Evolutionary conservation across 2,329 filamentous ascomycete species (phyloP).

Genomic region (Akanthomyces lecanii): DNA sequence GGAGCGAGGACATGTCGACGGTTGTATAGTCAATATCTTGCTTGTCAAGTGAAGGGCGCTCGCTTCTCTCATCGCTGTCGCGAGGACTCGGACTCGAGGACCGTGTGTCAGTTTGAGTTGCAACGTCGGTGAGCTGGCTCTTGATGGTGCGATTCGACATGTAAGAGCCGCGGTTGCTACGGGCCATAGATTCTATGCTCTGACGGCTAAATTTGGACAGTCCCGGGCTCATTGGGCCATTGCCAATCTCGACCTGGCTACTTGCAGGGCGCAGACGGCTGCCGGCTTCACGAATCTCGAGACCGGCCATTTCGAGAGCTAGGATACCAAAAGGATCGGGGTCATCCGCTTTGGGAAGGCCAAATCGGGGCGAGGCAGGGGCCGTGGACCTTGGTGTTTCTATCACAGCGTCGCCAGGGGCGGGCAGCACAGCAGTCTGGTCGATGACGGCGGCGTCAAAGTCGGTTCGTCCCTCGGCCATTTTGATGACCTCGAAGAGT

Average conservation of each 20-base stretch:
- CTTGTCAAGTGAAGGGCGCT: constrained; percentile 31
- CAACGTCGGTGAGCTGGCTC: constrained; percentile 66
- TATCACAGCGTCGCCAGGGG: constrained; percentile 69
- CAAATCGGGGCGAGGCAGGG: constrained; percentile 54
- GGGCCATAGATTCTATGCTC: constrained; percentile 62
- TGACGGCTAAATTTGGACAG: constrained; percentile 55
- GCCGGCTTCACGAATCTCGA: constrained; percentile 89
- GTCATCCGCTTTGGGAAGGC: constrained; percentile 73
- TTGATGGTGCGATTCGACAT: constrained; percentile 68
- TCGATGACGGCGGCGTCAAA: constrained; percentile 66
- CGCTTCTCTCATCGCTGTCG: constrained; percentile 45
- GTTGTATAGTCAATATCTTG: constrained; percentile 55
- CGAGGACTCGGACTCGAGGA: constrained; percentile 52
- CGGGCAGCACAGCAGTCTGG: constrained; percentile 58
- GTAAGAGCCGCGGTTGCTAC: constrained; percentile 68
- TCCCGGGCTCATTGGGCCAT: constrained; percentile 71
- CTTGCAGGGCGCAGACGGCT: constrained; percentile 63
- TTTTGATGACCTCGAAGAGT: constrained; percentile 78
- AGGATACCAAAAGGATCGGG: constrained; percentile 90
- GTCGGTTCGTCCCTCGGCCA: constrained; percentile 77
- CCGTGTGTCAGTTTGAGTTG: constrained; percentile 57
- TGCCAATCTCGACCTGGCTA: constrained; percentile 78
- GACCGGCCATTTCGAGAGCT: constrained; percentile 82
- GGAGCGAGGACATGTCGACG: constrained; percentile 49
- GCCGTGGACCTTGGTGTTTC: constrained; percentile 40